Evolutionary conservation across 2,329 filamentous ascomycete genomes (phyloP).

Genomic region (Fusarium sp.): DNA sequence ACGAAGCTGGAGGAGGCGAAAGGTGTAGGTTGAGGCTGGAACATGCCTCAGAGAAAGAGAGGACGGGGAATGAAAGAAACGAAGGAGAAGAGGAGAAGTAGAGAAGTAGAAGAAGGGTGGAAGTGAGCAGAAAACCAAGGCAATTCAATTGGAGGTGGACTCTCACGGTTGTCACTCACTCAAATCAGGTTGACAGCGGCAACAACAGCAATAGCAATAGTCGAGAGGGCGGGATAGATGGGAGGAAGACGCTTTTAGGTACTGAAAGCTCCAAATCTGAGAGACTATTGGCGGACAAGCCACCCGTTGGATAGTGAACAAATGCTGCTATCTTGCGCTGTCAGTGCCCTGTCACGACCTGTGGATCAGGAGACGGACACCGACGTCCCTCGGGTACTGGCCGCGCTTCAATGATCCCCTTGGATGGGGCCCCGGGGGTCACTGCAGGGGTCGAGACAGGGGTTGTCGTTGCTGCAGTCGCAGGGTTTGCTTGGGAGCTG

Average conservation of each 20-base stretch:
- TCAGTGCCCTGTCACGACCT: conserved; percentile 41
- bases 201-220: neutral
- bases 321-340: conserved; percentile 32
- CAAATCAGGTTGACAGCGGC: neutral
- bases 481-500: neutral
- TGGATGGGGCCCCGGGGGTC: conserved; percentile 26
- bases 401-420: conserved; percentile 21
- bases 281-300: conserved; percentile 27
- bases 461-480: conserved; percentile 5
- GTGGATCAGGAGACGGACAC: conserved; percentile 41
- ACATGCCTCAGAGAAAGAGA: conserved; percentile 59
- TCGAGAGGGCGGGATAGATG: neutral
- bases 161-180: conserved; percentile 7
- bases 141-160: conserved; percentile 20
- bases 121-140: conserved; percentile 24
- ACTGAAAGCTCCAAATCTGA: conserved; percentile 10
- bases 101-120: conserved; percentile 13
- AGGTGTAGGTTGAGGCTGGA: conserved; percentile 66
- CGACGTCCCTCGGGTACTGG: conserved; percentile 38
- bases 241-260: conserved; percentile 39
- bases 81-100: conserved; percentile 1
- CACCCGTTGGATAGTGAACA: conserved; percentile 33
- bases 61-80: conserved; percentile 28
- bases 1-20: conserved; percentile 60
- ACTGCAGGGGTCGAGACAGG: conserved; percentile 39